Evolutionary conservation across 345 rosid genomes (phyloP), one percentile per base, ranked within the genome.

Genomic region (Salix viminalis): DNA sequence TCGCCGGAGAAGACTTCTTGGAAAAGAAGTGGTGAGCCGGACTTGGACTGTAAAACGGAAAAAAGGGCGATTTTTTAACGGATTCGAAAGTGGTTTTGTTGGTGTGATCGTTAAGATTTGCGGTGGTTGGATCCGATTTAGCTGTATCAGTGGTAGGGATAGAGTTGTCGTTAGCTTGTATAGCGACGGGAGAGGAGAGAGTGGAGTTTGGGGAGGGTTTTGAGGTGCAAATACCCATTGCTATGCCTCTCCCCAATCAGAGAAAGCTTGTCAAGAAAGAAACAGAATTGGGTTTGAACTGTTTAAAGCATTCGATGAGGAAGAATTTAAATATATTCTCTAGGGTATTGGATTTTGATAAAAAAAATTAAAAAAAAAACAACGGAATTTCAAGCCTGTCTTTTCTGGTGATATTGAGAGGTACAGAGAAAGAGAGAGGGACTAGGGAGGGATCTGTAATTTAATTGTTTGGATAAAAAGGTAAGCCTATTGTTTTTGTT

Each of bases 41-140:
- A 76, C 99, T 95, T 4, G 99, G 99, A 71, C 96, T 95, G 72
- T 91, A 91, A 76, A 93, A 89, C 58, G 94, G 89, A 70, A 89
- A 90, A 79, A 94, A 95, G 2, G 99, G 99, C 6, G 97, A 93
- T 39, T 76, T 80, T 62, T 80, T 80, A 61, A 76, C 83, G 23
- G 41, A 67, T 69, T 80, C 83, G 28, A 72, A 30, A 19, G 24
- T 76, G 50, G 72, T 36, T 26, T 36, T 76, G 21, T 88, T 91
- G 32, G 67, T 37, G 39, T 36, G 72, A 30, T 39, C 72, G 32
- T 67, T 69, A 50, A 69, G 71, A 18, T 70, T 79, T 41, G 75
- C 66, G 24, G 56, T 71, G 50, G 77, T 68, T 4, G 86, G 70
- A 18, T 81, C 61, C n/a, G 75, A 23, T 37, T 46, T 64, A 50